Evolutionary conservation across 768 basidiomycete species (phyloP), one percentile per base, ranked within the genome.

Genomic region (Kwoniella europaea): DNA sequence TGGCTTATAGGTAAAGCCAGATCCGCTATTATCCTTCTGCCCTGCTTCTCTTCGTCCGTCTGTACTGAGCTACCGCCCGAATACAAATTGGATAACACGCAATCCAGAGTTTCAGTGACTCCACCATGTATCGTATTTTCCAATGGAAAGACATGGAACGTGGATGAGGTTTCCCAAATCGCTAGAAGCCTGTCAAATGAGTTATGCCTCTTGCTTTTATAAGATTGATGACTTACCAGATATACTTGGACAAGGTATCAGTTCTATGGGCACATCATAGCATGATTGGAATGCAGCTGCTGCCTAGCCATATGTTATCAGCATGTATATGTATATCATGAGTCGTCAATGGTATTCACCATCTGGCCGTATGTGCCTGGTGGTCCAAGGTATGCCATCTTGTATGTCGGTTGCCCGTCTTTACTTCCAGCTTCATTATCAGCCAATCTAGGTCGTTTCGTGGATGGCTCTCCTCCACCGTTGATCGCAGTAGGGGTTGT

Each of bases 81-180:
- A 42, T 35, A 13, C 15, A 71, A 16, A 22, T 55, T 58, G 6
- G 62, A 71, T 54, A 80, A 58, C 9, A 83, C 46, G 29, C 73
- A 74, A 27, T 76, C 70, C 50, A 83, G 57, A 4, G 82, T 80
- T 24, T 83, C 81, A 15, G 72, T 74, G 0, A 83, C 82, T 35
- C 63, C 66, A n/a, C 82, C 82, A 35, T 80, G 77, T 22, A 83
- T 74, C 22, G 79, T 78, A 55, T 83, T 83, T 53, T 82, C 73
- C 16, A 83, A 55, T 3, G 82, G 82, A 50, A 83, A 60, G 58
- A 83, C 79, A 20, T 75, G 73, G 66, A 74, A 78, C 20, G 68
- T 55, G 5, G 76, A 66, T 3, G 65, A 46, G 10, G 55, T 60
- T 24, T 58, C 35, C 64, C 69, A 71, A 20, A 67, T 60, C 15